Conservation (phyloP, 192 early-diverging fungal genomes). For the Geranomyces variabilis region DNA sequence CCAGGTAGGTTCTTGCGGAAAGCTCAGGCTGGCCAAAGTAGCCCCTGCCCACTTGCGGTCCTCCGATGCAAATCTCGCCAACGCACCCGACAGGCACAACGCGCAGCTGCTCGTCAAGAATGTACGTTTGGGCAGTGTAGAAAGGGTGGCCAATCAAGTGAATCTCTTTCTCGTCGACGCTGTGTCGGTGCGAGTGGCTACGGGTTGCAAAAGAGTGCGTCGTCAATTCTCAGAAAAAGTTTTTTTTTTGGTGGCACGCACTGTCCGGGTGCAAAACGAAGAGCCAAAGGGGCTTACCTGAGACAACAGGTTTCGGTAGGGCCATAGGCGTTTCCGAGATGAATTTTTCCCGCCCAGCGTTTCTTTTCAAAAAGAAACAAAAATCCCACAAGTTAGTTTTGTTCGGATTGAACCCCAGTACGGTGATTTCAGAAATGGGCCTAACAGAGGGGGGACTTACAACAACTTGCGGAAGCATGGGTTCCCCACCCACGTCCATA, state of each 20-base stretch:
- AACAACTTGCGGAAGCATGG: not conserved
- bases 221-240: not conserved
- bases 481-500: constrained; percentile 17
- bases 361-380: not conserved
- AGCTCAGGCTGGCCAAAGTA: constrained; percentile 32
- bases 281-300: not conserved
- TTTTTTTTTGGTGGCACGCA: too few species aligned
- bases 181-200: constrained; percentile 13
- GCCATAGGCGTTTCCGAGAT: constrained; percentile 1
- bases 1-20: constrained; percentile 5
- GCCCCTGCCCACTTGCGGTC: constrained; percentile 6
- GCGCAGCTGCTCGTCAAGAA: constrained; percentile 10
- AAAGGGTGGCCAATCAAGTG: constrained; percentile 23
- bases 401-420: constrained; percentile 27
- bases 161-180: constrained; percentile 9
- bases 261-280: not conserved
- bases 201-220: too few species aligned
- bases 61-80: constrained; percentile 46
- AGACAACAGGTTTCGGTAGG: not conserved
- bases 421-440: constrained; percentile 2
- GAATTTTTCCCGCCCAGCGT: not conserved
- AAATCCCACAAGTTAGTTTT: not conserved
- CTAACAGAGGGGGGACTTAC: not conserved
- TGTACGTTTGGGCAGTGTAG: not conserved
- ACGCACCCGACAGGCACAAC: constrained; percentile 38